Conservation (phyloP, 2,329 filamentous ascomycete genomes). For the Trichoderma citrinoviride region DNA sequence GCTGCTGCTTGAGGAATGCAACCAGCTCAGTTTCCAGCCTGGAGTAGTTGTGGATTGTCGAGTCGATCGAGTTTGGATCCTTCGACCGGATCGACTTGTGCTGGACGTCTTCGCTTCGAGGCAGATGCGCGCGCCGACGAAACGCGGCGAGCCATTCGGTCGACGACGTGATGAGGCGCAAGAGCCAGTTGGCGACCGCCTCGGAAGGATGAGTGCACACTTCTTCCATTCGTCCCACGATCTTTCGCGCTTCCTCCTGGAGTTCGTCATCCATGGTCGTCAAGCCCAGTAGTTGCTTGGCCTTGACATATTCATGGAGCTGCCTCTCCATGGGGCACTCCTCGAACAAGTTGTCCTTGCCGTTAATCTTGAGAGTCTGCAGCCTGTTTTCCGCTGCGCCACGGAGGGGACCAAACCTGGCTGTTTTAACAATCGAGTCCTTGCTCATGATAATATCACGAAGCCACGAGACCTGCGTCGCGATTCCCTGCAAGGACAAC, state of each 20-base stretch:
- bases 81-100: slow-evolving; percentile 49
- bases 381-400: slow-evolving; percentile 47
- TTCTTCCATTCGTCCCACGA: slow-evolving; percentile 56
- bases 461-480: slow-evolving; percentile 51
- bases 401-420: slow-evolving; percentile 49
- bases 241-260: slow-evolving; percentile 57
- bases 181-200: slow-evolving; percentile 53
- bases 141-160: slow-evolving; percentile 57
- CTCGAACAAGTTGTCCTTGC: slow-evolving; percentile 57
- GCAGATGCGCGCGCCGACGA: slow-evolving; percentile 55
- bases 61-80: slow-evolving; percentile 56
- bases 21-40: slow-evolving; percentile 56
- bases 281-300: slow-evolving; percentile 53
- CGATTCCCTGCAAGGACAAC: slow-evolving; percentile 40
- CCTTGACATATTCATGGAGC: slow-evolving; percentile 52
- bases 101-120: slow-evolving; percentile 54
- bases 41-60: slow-evolving; percentile 58
- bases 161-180: slow-evolving; percentile 50
- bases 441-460: slow-evolving; percentile 56
- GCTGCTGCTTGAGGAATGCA: slow-evolving; percentile 49
- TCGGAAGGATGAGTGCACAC: slow-evolving; percentile 50
- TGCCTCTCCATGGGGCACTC: slow-evolving; percentile 55
- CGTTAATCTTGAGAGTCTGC: slow-evolving; percentile 53
- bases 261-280: slow-evolving; percentile 60
- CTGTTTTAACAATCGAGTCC: slow-evolving; percentile 42